Evolutionary conservation across 2,329 filamentous ascomycete genomes (phyloP), one percentile per base, ranked within the genome.

Genomic region (Venturia effusa): DNA sequence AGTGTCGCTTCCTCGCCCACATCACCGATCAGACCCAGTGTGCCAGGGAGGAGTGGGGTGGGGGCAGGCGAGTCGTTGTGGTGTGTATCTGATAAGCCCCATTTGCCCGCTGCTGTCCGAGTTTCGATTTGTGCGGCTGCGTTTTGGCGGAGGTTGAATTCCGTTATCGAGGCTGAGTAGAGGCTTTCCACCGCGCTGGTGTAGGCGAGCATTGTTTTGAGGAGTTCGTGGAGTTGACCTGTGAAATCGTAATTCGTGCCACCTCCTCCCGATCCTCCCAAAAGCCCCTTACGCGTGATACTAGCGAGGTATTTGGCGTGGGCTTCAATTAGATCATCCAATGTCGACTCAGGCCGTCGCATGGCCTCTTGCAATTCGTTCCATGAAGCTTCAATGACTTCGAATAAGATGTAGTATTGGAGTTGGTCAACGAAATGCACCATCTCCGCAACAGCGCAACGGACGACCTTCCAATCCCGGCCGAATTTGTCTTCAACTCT

Each of bases 321-420:
- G 0, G 94, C 93, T 68, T 88, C 84, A 72, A 99, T 97, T 63
- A 99, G 82, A 71, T 97, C 94, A 77, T 99, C 95, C 13, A 99
- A 83, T 0, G 94, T 99, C 71, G 88, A 92, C 68, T 90, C 89
- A 17, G 93, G 90, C 72, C 89, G 91, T 64, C 84, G 85, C 66
- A 97, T 88, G 39, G 89, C 88, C 34, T 85, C 83, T 74, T 97
- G 90, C 2, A 99, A 83, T 71, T 93, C 88, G 66, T 90, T 89
- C 95, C 94, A 99, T 60, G 90, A 94, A 41, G 90, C 88, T 75
- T 99, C 94, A 69, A 99, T 97, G 69, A 99, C 94, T 75, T 99
- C 94, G 71, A 97, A 99, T 11, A 99, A 82, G 69, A 99, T 97
- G 74, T 99, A 99, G 78, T 97, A 97, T 75, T 99, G 94, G 17